Evolutionary conservation across 345 rosid species (phyloP).

Genomic region (Carallia pectinifolia): DNA sequence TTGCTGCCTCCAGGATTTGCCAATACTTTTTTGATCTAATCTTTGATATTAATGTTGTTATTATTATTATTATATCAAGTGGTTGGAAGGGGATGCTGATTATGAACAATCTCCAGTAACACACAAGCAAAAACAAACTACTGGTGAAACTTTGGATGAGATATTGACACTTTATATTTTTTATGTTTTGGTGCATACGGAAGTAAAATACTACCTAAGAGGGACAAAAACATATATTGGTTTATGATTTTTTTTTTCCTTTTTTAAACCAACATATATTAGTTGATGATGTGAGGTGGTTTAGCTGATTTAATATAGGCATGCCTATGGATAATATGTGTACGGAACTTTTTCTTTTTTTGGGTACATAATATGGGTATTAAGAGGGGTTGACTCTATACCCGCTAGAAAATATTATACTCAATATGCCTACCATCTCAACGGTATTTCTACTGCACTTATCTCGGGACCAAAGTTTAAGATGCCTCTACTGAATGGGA

Average conservation of each 20-base stretch:
- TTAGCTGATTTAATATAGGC: not conserved
- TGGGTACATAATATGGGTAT: no score
- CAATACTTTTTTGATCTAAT: constrained; percentile 34
- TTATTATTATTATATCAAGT: constrained; percentile 15
- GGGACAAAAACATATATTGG: not conserved
- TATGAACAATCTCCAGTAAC: not conserved
- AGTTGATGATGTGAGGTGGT: not conserved
- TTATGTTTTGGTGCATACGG: no score
- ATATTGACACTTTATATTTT: constrained; percentile 1
- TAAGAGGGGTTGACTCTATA: no score
- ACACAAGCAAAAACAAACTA: constrained; percentile 1
- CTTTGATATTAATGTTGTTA: constrained; percentile 8
- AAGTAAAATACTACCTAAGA: no score
- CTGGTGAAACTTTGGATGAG: constrained; percentile 2
- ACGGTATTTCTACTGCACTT: no score
- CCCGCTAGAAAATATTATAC: no score
- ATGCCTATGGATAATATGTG: constrained; percentile 1
- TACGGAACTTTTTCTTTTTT: not conserved
- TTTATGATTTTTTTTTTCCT: not conserved
- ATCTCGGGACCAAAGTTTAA: no score
- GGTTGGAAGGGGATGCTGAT: constrained; percentile 17
- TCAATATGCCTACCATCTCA: no score
- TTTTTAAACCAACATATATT: not conserved
- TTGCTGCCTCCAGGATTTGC: constrained; percentile 42
- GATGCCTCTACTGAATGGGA: no score